Evolutionary conservation across 805 yeast species (phyloP).

Genomic region (Yamadazyma olivae): DNA sequence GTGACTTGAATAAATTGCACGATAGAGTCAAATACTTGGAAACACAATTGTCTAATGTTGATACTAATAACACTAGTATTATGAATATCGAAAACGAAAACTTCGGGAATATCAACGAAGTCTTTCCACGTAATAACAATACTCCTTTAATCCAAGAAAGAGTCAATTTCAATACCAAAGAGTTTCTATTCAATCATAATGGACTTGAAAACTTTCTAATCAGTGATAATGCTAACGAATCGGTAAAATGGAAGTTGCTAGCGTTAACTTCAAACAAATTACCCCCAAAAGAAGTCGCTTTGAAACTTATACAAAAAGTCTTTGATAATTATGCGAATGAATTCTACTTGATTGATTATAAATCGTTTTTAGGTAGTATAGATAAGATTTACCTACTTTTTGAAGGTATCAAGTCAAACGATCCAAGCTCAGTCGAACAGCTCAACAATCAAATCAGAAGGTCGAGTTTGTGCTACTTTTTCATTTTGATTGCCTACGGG

Average conservation of each 20-base stretch:
- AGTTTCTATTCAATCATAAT: conserved; percentile 9
- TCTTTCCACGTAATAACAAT: too few relatives aligned
- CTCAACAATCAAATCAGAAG: conserved; percentile 11
- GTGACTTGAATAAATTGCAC: conserved; percentile 34
- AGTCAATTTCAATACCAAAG: conserved; percentile 8
- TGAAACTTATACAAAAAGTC: conserved; percentile 23
- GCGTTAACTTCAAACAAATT: conserved; percentile 12
- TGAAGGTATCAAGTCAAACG: conserved; percentile 6
- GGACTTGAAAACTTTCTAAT: conserved; percentile 22
- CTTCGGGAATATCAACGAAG: background rate
- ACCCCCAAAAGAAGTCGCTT: conserved; percentile 23
- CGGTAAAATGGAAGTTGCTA: conserved; percentile 19
- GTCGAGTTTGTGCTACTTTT: conserved; percentile 26
- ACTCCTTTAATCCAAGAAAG: conserved; percentile 10
- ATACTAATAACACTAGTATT: background rate
- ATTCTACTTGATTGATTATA: conserved; percentile 30
- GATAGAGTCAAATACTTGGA: conserved; percentile 30
- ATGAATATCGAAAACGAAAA: too few relatives aligned
- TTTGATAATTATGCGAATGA: conserved; percentile 30
- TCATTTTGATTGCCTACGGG: conserved; percentile 35
- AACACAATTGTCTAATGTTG: background rate
- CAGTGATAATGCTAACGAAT: conserved; percentile 25
- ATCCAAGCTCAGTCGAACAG: background rate
- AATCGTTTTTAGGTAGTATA: conserved; percentile 14
- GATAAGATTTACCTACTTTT: conserved; percentile 11